A percentile compares a stretch with the other conserved stretches of the same genome.
Evolutionary conservation across 345 rosid genomes (phyloP).

Genomic region (Draba incana): DNA sequence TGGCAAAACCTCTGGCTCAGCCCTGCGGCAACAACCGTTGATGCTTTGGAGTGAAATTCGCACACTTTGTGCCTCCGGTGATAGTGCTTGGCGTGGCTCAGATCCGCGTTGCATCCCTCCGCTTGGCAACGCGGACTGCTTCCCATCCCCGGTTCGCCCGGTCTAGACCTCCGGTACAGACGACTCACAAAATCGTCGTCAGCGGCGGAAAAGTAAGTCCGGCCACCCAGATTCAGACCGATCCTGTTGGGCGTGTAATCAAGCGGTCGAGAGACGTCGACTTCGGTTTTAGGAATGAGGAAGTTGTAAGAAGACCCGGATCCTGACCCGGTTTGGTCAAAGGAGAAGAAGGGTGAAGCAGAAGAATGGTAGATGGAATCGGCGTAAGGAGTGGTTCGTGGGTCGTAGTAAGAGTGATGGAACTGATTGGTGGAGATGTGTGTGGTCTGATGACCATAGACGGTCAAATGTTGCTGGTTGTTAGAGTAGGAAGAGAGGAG

Average conservation of each 20-base stretch:
- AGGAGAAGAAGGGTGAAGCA: constrained; percentile 47
- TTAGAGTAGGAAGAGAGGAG: constrained; percentile 40
- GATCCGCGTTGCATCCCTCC: constrained; percentile 95
- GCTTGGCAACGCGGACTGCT: constrained; percentile 88
- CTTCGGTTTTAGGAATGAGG: constrained; percentile 74
- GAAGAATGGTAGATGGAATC: constrained; percentile 43
- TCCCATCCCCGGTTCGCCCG: constrained; percentile 55
- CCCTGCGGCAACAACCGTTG: constrained; percentile 85
- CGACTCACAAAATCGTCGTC: constrained; percentile 92
- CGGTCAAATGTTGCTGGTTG: constrained; percentile 31
- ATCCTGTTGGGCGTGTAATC: constrained; percentile 64
- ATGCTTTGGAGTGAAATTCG: constrained; percentile 94
- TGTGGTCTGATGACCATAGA: constrained; percentile 34
- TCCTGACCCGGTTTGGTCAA: constrained; percentile 36
- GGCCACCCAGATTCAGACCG: constrained; percentile 87
- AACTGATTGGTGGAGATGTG: constrained; percentile 37
- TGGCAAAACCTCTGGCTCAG: constrained; percentile 98
- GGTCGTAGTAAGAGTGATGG: constrained; percentile 53
- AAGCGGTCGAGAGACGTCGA: constrained; percentile 50
- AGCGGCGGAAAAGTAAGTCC: constrained; percentile 88
- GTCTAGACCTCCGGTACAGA: constrained; percentile 77
- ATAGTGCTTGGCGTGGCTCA: constrained; percentile 90
- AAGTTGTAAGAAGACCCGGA: constrained; percentile 32
- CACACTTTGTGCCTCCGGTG: constrained; percentile 98
- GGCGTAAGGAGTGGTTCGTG: constrained; percentile 48